Base-by-base conservation (phyloP, 2,329 filamentous ascomycete genomes). In the Penicillium palitans region DNA sequence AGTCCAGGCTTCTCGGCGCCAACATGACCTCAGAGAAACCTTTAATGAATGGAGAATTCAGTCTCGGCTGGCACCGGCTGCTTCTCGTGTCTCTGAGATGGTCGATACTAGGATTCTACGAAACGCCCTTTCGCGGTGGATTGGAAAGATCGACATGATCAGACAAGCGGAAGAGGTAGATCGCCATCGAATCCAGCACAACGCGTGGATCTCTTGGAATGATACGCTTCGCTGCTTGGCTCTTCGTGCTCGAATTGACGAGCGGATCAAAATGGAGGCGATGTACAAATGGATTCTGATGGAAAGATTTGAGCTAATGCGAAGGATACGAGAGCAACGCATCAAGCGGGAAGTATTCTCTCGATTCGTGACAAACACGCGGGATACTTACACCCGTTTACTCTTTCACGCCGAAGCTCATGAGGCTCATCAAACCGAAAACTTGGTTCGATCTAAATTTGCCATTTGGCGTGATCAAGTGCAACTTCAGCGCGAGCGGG, bases 221-320 rank as follows among this genome's bases (percentile, higher is more conserved):
- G 83, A 88, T 65, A 75, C 76, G 17, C 76, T 87, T 17, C 83
- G 86, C 19, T 81, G 78, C 60, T 77, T 81, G 63, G 79, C 80
- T 17, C 71, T 88, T 2, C 74, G 72, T 49, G 74, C 78, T 21
- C 80, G 79, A 15, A 83, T 87, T 48, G 78, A 87, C 61, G 80
- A 84, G 61, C 80, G 85, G 4, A 63, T 87, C 41, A 74, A 83
- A 42, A 72, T 83, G 31, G 80, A 87, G 66, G 72, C 77, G 7
- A 74, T 88, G 60, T 87, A 86, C 70, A 85, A 80, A 70, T 88
- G 85, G 85, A 78, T 83, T n/a, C 66, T 88, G 31, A 79, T 81
- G 35, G 80, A 78, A 54, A 70, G 79, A 60, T 75, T 67, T 47
- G 68, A 70, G 21, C 70, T 79, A 29, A 71, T 78, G 69, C 71